phyloP scores from a whole-genome alignment of 73 alveolate genomes.

The Uronychia setigera region DNA sequence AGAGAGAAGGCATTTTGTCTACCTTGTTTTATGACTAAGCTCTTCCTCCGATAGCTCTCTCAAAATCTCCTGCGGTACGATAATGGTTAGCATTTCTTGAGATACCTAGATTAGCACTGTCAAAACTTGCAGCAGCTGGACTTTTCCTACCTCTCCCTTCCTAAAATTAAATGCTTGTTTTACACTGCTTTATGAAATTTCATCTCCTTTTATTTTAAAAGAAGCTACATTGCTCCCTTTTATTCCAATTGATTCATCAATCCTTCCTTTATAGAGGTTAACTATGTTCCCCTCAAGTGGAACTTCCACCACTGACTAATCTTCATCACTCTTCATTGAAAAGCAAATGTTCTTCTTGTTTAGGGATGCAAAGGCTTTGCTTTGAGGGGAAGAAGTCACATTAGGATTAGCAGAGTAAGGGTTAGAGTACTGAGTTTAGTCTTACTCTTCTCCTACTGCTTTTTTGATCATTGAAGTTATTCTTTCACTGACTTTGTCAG shows the following conservation, averaged over 20 bases:
- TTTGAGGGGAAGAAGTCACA: too few species aligned
- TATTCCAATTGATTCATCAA: background rate
- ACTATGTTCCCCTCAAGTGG: constrained; percentile 13
- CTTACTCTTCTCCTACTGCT: constrained; percentile 15
- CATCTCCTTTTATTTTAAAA: background rate
- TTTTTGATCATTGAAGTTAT: constrained; percentile 42
- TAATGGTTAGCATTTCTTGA: too few species aligned
- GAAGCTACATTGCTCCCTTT: background rate
- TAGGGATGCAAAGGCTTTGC: too few species aligned
- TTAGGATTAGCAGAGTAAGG: too few species aligned
- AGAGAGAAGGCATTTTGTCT: constrained; percentile 17
- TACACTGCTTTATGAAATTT: background rate
- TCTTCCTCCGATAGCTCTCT: too few species aligned
- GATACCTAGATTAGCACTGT: too few species aligned
- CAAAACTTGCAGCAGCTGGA: too few species aligned
- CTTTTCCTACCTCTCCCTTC: too few species aligned
- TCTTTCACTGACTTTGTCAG: constrained; percentile 55
- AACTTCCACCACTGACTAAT: constrained; percentile 13
- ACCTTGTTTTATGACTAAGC: background rate
- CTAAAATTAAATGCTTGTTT: too few species aligned
- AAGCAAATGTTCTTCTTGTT: constrained; percentile 8
- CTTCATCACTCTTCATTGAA: constrained; percentile 21
- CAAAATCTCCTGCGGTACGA: too few species aligned
- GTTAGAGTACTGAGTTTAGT: too few species aligned
- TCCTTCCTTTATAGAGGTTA: background rate